A percentile compares a stretch with the other conserved stretches of the same genome.
phyloP scores from a whole-genome alignment of 2,329 filamentous ascomycete genomes.

The Fusarium hostae region DNA sequence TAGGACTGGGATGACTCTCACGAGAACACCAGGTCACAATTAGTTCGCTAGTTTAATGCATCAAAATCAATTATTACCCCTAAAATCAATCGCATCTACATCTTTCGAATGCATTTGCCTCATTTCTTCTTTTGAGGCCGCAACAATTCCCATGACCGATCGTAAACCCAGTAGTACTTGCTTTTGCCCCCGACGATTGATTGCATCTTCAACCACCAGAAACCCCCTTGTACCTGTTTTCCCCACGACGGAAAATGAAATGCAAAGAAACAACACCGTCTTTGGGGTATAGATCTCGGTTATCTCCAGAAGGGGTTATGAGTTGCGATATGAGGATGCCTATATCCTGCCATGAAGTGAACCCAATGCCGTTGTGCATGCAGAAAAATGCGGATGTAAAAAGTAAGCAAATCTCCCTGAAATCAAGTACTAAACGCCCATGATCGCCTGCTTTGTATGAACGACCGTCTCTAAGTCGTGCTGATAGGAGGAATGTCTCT shows the following conservation, averaged over 20 bases:
- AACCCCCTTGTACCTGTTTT: constrained; percentile 5
- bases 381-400: constrained; percentile 9
- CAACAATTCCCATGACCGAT: constrained; percentile 22
- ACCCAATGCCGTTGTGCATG: constrained; percentile 15
- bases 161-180: constrained; percentile 6
- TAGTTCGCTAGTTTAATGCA: neutral
- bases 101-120: constrained; percentile 16
- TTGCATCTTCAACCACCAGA: constrained; percentile 11
- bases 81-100: constrained; percentile 16
- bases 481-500: constrained; percentile 2
- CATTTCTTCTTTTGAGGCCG: neutral
- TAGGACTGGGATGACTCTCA: constrained; percentile 1
- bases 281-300: constrained; percentile 5
- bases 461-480: neutral
- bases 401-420: constrained; percentile 19
- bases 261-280: constrained; percentile 23
- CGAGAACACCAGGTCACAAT: constrained; percentile 4
- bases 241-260: constrained; percentile 20
- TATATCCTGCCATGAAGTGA: constrained; percentile 22
- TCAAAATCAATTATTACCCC: constrained; percentile 13
- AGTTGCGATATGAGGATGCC: constrained; percentile 1
- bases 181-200: constrained; percentile 3
- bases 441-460: neutral
- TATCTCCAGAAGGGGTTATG: constrained; percentile 24
- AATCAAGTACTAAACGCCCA: constrained; percentile 22